These are phyloP conservation scores for Staphylotrichum tortipilum DNA, from an alignment of 495 filamentous ascomycete species.

Conservation along the genomic window DNA sequence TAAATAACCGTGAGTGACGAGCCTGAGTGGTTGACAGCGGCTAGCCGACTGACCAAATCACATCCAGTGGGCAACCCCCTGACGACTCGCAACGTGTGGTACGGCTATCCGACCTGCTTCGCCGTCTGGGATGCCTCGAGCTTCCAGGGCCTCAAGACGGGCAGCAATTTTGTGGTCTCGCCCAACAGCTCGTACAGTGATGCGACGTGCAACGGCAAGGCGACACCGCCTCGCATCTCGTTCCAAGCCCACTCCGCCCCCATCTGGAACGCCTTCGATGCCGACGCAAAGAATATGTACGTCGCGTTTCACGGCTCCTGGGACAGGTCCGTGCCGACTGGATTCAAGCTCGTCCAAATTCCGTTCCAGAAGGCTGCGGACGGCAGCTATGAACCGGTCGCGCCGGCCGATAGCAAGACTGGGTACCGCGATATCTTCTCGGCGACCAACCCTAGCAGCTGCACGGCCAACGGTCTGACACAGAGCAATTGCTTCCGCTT, in stretches of 20 bases:
- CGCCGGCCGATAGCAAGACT: conserved; percentile 25
- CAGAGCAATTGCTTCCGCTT: conserved; percentile 31
- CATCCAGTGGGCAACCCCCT: conserved; percentile 29
- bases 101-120: conserved; percentile 65
- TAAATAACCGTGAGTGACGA: conserved; percentile 53
- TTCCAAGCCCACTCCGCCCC: conserved; percentile 54
- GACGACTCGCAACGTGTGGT: conserved; percentile 35
- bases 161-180: conserved; percentile 41
- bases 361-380: conserved; percentile 26
- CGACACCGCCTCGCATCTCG: conserved; percentile 38
- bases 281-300: conserved; percentile 45
- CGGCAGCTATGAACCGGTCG: conserved; percentile 33
- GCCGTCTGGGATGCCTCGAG: conserved; percentile 48
- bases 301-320: conserved; percentile 55
- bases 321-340: conserved; percentile 37
- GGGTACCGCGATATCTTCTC: conserved; percentile 32
- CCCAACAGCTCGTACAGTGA: conserved; percentile 43
- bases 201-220: conserved; percentile 37
- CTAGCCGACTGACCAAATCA: not conserved
- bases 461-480: conserved; percentile 33
- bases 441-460: conserved; percentile 25
- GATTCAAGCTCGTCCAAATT: conserved; percentile 34
- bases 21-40: not conserved
- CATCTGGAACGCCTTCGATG: conserved; percentile 42
- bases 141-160: conserved; percentile 39